phyloP scores from a whole-genome alignment of 2,329 filamentous ascomycete species.

The Aspergillus versicolor region DNA sequence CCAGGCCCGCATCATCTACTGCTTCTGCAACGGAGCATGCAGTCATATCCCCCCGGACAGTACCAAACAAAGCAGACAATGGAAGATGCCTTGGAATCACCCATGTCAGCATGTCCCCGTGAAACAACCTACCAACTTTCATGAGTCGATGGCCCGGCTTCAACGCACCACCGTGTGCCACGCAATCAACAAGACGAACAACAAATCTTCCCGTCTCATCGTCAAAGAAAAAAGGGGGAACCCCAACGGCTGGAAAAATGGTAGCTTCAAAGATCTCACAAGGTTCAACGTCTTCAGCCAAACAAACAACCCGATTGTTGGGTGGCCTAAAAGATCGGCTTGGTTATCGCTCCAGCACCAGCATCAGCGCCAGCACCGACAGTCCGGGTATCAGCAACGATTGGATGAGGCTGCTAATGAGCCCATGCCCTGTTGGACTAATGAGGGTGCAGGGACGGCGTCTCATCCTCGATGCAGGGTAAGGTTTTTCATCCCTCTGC shows the following conservation, averaged over 20 bases:
- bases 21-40: not conserved
- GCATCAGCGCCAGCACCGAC: too few relatives aligned
- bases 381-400: not conserved
- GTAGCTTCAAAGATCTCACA: not conserved
- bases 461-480: not conserved
- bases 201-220: not conserved
- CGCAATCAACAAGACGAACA: not conserved
- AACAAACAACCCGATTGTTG: not conserved
- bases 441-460: not conserved
- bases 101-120: not conserved
- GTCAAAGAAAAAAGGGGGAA: not conserved
- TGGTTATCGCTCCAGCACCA: not conserved
- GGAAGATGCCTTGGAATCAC: not conserved
- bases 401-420: constrained; percentile 7
- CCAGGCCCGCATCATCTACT: not conserved
- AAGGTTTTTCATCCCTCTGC: not conserved
- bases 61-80: not conserved
- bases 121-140: not conserved
- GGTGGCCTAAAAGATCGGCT: not conserved
- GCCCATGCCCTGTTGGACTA: constrained; percentile 2
- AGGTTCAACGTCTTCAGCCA: not conserved
- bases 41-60: not conserved
- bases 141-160: not conserved
- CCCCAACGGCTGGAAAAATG: not conserved
- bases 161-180: not conserved